Base-by-base conservation (phyloP, 2,329 filamentous ascomycete genomes). In the Neofusicoccum kwambonambiense region DNA sequence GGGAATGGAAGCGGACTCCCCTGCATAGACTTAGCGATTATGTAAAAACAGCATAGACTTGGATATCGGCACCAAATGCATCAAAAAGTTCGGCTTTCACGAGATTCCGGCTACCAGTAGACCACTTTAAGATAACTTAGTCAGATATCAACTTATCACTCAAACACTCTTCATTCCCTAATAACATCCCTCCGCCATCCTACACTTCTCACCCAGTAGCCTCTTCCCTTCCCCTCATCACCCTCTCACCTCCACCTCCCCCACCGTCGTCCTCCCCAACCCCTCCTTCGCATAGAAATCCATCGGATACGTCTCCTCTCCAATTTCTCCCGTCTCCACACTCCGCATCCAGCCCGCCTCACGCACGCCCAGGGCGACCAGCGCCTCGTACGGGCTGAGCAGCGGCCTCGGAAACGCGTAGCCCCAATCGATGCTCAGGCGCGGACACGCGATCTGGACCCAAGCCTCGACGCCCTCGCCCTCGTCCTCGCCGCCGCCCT, bases 361-460 rank as follows among this genome's bases (percentile, higher is more conserved):
- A 68, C 85, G 87, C 67, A 88, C 88, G 3, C 90, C 93, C 54
- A 99, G 79, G n/a, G 92, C 91, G 39, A 99, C 89, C 66, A 98
- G 84, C 6, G 95, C 95, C 80, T 99, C 95, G 71, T 99, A 97
- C 1, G 95, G 94, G 61, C 94, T 98, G 74, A 99, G 78, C 65
- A 99, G 76, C 54, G 95, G 95, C 52, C 91, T 81, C 1, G 92
- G 87, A 74, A 99, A 99, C 0, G 95, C 95, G 80, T 98, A 98
- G 0, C 95, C 95, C 95, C 95, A 99, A 79, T 99, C 95, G 70
- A 99, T 99, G 77, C 94, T 98, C 75, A 99, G 75, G 57, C 95
- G 83, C n/a, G 95, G 95, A 78, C 95, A 99, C 4, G 95, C 95
- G 58, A 99, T 93, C 79, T 99, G 95, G 44, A 99, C 94, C 95